Base-by-base conservation (phyloP, 208 protist genomes). In the Trypanosoma melophagium region DNA sequence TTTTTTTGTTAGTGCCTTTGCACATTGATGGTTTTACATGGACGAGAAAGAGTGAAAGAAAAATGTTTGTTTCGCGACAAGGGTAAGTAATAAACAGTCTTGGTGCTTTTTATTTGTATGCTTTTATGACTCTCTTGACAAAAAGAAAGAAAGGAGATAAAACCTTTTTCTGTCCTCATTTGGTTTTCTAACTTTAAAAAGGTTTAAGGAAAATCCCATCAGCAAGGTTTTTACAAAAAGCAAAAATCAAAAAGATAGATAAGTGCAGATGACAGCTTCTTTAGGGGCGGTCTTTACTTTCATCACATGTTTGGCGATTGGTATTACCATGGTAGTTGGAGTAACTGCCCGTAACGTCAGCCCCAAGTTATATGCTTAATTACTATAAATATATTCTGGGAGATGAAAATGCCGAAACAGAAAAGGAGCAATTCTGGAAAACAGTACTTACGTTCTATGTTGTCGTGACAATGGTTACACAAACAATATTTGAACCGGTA, bases 321-420 rank as follows among this genome's bases (percentile, higher is more conserved):
- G 95, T 4, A 40, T 94, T 28, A 87, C 89, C 17, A 91, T 94
- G 75, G 78, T 98, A 41, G 90, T 97, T 70, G 87, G 89, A n/a
- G 81, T 89, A 60, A 97, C 94, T 53, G 83, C 86, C 16, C 81
- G 96, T 57, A 96, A 92, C 59, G n/a, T 90, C 84, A 8, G 89
- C 89, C 10, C 89, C 86, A 0, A 81, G 75, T 56, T 97, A 95
- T 71, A 96, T 97, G 77, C 52, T 85, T 0, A 70, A 95, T 14
- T 95, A 91, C 71, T 92, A 91, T 66, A 83, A 88, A 74, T 95
- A 89, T 63, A 59, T 92, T 44, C 28, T 55, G 24, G 73, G 77
- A 24, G 68, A 74, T 66, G 51, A 76, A 10, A 38, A 57, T 28
- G 74, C 88, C 41, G 44, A 60, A 40, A 67, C 83, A 5, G 54